phyloP scores from a whole-genome alignment of 2,329 filamentous ascomycete species.

The Zymoseptoria pseudotritici region DNA sequence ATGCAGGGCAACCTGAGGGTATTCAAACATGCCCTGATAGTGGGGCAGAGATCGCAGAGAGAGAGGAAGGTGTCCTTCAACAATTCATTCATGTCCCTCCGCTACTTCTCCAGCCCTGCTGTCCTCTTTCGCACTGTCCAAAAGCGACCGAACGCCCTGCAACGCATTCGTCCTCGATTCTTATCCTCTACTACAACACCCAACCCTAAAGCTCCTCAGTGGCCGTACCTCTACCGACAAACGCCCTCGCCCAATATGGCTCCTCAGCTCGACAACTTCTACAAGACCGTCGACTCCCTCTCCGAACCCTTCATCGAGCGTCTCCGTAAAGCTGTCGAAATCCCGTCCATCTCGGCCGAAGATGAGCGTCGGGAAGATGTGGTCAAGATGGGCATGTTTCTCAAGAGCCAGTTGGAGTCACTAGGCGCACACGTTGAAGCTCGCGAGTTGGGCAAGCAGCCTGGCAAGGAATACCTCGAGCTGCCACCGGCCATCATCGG shows the following conservation, averaged over 20 bases:
- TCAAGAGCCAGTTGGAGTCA: conserved; percentile 71
- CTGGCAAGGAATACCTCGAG: conserved; percentile 79
- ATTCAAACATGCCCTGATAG: neutral
- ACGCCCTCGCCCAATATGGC: conserved; percentile 56
- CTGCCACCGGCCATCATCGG: conserved; percentile 88
- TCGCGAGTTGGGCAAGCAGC: conserved; percentile 82
- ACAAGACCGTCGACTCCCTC: conserved; percentile 80
- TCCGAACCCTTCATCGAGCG: conserved; percentile 80
- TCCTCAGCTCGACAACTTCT: conserved; percentile 83
- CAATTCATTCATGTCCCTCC: neutral
- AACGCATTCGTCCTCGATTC: neutral
- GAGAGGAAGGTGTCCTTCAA: neutral
- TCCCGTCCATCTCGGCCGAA: conserved; percentile 90
- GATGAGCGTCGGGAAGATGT: conserved; percentile 85
- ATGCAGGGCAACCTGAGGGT: neutral
- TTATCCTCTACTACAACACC: neutral
- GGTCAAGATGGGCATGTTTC: conserved; percentile 89
- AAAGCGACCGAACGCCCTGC: neutral
- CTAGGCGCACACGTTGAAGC: conserved; percentile 85
- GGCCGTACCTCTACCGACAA: conserved; percentile 41
- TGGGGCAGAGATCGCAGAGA: neutral
- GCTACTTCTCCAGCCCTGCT: neutral
- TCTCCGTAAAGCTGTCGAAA: conserved; percentile 84
- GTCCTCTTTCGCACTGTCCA: neutral
- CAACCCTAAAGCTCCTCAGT: conserved; percentile 18